These are phyloP conservation scores for Botrytis galanthina DNA, from an alignment of 2,329 filamentous ascomycete species.

Conservation along the genomic window DNA sequence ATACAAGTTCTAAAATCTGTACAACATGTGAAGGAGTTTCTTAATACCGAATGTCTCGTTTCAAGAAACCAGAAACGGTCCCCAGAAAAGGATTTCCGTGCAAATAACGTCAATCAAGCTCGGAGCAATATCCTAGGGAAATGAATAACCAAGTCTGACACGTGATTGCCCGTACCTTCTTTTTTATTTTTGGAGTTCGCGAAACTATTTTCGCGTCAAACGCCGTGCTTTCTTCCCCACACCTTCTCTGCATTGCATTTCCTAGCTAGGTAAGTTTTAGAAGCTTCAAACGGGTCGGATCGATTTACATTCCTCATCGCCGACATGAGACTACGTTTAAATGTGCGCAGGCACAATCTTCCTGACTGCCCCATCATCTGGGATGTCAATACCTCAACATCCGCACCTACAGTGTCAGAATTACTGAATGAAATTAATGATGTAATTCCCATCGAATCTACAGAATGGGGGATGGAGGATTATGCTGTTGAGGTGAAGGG, in stretches of 20 bases:
- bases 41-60: not conserved
- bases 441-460: constrained; percentile 74
- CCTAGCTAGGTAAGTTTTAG: not conserved
- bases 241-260: constrained; percentile 1
- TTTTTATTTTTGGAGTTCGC: constrained; percentile 9
- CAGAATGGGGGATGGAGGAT: constrained; percentile 83
- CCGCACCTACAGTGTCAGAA: constrained; percentile 64
- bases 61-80: not conserved
- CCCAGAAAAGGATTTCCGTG: not conserved
- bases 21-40: not conserved
- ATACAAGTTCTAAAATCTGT: not conserved
- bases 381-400: constrained; percentile 53
- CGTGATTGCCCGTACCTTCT: constrained; percentile 5
- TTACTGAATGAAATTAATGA: constrained; percentile 78
- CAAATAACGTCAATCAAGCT: not conserved
- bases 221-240: constrained; percentile 4
- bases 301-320: constrained; percentile 20
- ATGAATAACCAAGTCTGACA: not conserved
- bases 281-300: not conserved
- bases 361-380: constrained; percentile 72
- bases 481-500: constrained; percentile 75
- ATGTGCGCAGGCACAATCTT: constrained; percentile 69
- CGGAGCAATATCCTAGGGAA: not conserved
- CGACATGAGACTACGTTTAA: constrained; percentile 68
- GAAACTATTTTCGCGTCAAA: constrained; percentile 12